Base-by-base conservation (phyloP, 192 early-diverging fungal genomes). In the Physocladia obscura region DNA sequence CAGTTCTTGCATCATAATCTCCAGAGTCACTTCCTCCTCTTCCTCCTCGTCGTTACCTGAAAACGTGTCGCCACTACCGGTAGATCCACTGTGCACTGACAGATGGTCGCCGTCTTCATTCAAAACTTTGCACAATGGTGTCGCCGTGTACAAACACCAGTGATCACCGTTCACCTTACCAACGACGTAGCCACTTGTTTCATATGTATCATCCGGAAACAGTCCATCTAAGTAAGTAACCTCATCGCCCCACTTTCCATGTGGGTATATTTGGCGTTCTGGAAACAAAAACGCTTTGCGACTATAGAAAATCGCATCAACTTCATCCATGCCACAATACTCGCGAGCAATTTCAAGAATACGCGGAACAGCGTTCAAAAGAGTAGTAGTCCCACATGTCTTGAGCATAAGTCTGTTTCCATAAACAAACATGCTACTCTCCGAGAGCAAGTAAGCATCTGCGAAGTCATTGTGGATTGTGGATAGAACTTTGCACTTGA, bases 361-460 rank as follows among this genome's bases (percentile, higher is more conserved):
- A 55, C 87, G 79, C 38, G 93, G 91, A 54, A 98, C 74, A 34
- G 96, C 92, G 67, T 91, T 83, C 74, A 98, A 77, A 29, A 98
- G 80, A 8, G 93, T 96, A 21, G 96, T 98, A 11, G 96, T 97
- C 21, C 96, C 96, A 79, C 96, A 98, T 13, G 96, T 98, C 83
- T 98, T 98, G 62, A 98, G 81, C 50, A 98, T 92, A 34, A 98
- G 65, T 67, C 93, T 92, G 84, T 97, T 90, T n/a, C 90, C 87
- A 75, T 94, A 97, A 19, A 98, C 93, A 79, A 98, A 98, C 88
- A 98, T 91, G 49, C 94, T 95, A 17, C 93, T 95, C 82, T 98
- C 96, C 79, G 93, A 84, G 61, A 98, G 83, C 49, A 99, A 82
- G 78, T 94, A 99, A 8, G 95, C 93, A 76, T 96, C 94, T 34